Base-by-base conservation (phyloP, 306 rosid genomes). In the Quercus robur region DNA sequence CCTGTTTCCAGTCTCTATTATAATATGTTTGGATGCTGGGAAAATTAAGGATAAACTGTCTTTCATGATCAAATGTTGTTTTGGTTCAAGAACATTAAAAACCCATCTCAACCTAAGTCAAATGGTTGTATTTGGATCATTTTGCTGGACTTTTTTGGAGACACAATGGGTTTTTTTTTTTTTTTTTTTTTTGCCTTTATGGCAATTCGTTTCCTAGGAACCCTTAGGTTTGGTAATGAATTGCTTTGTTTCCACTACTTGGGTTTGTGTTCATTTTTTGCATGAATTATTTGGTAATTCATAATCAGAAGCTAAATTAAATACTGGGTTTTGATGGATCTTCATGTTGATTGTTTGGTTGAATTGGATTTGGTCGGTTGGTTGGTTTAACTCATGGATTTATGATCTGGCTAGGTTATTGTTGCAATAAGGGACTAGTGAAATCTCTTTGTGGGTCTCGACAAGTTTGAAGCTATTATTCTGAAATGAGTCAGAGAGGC, bases 401-500 rank as follows among this genome's bases (percentile, higher is more conserved):
- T 81, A 38, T 59, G 41, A 9, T 19, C 72, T 77, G 64, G 52
- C 19, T 76, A 61, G 75, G 76, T 79, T 78, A 18, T 52, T 83
- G 68, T 78, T 63, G 77, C 75, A 49, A 87, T 81, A 61, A 74
- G 84, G 81, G 62, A n/a, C 70, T 62, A 75, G 77, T 46, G 81
- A 61, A 71, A 57, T 76, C 25, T 25, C 20, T 75, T 75, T 72
- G 83, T 62, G 73, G 49, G 78, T 55, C 75, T 78, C 75, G 20
- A 52, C 61, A 20, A 28, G 52, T 59, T 41, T 46, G 75, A 49
- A 58, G 28, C 33, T 44, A 68, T 20, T 56, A 41, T 64, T 75
- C 49, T 49, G 84, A 89, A 87, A 95, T 95, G 99, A 93, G 91
- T 91, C 93, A 87, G 81, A 89, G 78, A 75, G 99, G 98, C 75